Conservation (phyloP, 2,329 filamentous ascomycete species). For the Xylariaceae sp. region DNA sequence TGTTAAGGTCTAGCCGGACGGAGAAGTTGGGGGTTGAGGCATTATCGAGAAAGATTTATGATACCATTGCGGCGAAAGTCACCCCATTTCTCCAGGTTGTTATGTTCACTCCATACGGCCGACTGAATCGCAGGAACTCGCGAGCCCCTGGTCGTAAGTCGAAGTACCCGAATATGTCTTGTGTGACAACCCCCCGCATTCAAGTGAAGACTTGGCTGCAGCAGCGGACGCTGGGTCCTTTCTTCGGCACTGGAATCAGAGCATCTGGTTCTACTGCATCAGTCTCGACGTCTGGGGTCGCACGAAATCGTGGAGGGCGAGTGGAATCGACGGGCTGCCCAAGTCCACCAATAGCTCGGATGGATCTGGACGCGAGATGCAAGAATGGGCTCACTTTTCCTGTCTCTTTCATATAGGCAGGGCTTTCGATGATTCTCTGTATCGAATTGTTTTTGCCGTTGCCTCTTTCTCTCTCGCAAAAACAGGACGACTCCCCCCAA, state of each 20-base stretch:
- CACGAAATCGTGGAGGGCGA: background rate
- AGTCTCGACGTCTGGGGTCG: background rate
- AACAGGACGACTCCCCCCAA: no score
- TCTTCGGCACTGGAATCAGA: background rate
- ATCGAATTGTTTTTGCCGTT: no score
- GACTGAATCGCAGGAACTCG: background rate
- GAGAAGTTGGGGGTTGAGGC: background rate
- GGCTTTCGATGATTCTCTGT: no score
- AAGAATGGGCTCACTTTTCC: background rate
- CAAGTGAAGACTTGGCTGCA: background rate
- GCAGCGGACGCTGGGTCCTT: background rate
- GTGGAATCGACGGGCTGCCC: background rate
- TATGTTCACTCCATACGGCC: background rate
- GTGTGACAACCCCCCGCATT: background rate
- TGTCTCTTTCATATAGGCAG: no score
- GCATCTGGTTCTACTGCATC: background rate
- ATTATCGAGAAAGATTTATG: background rate
- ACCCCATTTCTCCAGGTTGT: background rate
- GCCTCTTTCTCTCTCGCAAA: no score
- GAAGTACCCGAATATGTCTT: background rate
- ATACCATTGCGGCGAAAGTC: background rate
- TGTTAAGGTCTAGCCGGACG: slow-evolving; percentile 16
- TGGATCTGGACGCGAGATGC: background rate
- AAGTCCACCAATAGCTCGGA: background rate
- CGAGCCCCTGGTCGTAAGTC: background rate